A percentile compares a stretch with the other conserved stretches of the same genome.
These are phyloP conservation scores for Leccinum barrowsii DNA, from an alignment of 768 basidiomycete genomes.

Conservation along the genomic window DNA sequence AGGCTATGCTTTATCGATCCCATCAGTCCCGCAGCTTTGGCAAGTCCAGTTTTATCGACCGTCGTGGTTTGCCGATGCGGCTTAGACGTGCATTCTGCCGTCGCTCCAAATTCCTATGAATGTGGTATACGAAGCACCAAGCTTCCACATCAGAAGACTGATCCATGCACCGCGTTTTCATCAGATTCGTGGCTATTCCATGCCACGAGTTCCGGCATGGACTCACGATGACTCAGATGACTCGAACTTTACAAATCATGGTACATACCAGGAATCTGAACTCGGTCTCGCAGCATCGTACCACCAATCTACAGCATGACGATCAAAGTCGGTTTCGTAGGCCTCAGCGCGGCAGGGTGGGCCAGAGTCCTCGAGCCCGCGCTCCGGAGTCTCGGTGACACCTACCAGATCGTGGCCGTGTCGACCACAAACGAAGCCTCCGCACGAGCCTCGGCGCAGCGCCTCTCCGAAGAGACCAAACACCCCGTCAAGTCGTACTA, in stretches of 20 bases:
- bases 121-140: neutral
- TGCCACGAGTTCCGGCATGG: neutral
- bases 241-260: neutral
- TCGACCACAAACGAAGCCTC: conserved; percentile 10
- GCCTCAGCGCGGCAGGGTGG: conserved; percentile 7
- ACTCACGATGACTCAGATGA: neutral
- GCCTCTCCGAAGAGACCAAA: conserved; percentile 2
- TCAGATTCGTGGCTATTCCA: neutral
- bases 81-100: no score
- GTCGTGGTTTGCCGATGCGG: no score
- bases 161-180: neutral
- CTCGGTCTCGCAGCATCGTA: neutral
- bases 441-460: conserved; percentile 4
- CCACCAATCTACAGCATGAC: neutral
- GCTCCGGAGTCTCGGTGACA: conserved; percentile 7
- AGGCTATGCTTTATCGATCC: no score
- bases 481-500: conserved; percentile 10
- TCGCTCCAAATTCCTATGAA: neutral
- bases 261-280: neutral
- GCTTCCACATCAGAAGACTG: neutral
- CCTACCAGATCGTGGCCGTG: conserved; percentile 11
- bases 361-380: conserved; percentile 7
- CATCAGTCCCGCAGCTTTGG: neutral
- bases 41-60: no score
- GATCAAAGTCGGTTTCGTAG: conserved; percentile 9